Percentiles rank a stretch among this genome's conserved stretches.
phyloP scores from a whole-genome alignment of 2,329 filamentous ascomycete species.

The Epicoccum nigrum region DNA sequence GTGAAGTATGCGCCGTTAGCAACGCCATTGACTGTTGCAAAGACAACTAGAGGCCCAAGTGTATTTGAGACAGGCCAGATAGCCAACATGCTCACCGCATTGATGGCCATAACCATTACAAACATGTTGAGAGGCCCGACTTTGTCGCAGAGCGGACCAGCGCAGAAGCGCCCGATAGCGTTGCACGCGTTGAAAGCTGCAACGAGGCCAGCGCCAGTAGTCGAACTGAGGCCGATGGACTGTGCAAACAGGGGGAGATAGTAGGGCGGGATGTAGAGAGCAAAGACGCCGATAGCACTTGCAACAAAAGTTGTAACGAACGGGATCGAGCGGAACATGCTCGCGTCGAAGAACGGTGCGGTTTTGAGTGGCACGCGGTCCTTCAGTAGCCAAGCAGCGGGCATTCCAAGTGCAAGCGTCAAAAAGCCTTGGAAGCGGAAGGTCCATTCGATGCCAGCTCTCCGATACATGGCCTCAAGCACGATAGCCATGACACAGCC shows the following conservation, averaged over 20 bases:
- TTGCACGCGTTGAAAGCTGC: constrained; percentile 37
- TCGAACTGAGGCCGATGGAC: constrained; percentile 30
- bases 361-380: constrained; percentile 31
- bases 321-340: constrained; percentile 30
- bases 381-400: constrained; percentile 32
- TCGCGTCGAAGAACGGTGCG: constrained; percentile 28
- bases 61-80: constrained; percentile 38
- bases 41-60: constrained; percentile 30
- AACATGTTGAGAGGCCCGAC: constrained; percentile 41
- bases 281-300: constrained; percentile 31
- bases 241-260: constrained; percentile 36
- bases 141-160: constrained; percentile 35
- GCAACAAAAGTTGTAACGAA: constrained; percentile 31
- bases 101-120: constrained; percentile 32
- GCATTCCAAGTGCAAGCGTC: constrained; percentile 30
- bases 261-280: constrained; percentile 36
- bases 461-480: constrained; percentile 31
- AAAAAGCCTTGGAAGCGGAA: constrained; percentile 34
- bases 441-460: constrained; percentile 35
- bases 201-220: constrained; percentile 31
- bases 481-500: constrained; percentile 32
- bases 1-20: constrained; percentile 39
- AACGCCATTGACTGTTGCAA: constrained; percentile 35
- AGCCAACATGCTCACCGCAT: constrained; percentile 36
- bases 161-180: constrained; percentile 33